Conservation (phyloP, 768 basidiomycete species). For the Boletellus sp. region DNA sequence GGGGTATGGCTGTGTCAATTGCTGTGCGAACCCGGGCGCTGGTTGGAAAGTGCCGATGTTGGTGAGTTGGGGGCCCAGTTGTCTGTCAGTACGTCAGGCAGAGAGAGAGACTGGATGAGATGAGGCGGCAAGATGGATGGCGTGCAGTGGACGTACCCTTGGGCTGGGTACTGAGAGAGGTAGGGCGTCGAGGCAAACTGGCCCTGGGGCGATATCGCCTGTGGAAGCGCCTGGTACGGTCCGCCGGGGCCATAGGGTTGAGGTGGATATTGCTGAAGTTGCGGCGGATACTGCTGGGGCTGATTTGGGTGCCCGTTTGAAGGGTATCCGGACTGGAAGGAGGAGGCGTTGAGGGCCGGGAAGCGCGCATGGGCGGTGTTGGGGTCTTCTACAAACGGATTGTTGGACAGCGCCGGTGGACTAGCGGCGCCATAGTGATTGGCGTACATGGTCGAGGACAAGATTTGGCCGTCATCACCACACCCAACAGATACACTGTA, state of each 20-base stretch:
- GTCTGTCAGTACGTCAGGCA: slow-evolving; percentile 14
- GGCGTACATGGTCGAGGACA: slow-evolving; percentile 35
- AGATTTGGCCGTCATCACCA: background rate
- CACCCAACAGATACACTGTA: slow-evolving; percentile 6
- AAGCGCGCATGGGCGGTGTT: slow-evolving; percentile 50
- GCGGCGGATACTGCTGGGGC: slow-evolving; percentile 35
- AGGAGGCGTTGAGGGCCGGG: slow-evolving; percentile 52
- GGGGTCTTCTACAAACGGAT: slow-evolving; percentile 63
- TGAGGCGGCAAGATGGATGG: background rate
- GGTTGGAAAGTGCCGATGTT: slow-evolving; percentile 42
- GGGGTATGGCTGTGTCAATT: slow-evolving; percentile 34
- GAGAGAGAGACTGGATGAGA: background rate
- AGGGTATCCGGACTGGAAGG: slow-evolving; percentile 14
- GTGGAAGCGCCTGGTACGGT: slow-evolving; percentile 18
- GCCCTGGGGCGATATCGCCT: slow-evolving; percentile 16
- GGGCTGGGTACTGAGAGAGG: slow-evolving; percentile 22
- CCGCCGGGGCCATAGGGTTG: slow-evolving; percentile 9
- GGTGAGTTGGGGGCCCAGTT: slow-evolving; percentile 31
- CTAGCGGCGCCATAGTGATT: slow-evolving; percentile 35
- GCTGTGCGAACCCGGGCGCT: slow-evolving; percentile 55
- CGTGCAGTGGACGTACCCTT: slow-evolving; percentile 14
- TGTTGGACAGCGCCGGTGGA: slow-evolving; percentile 45
- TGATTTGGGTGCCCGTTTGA: slow-evolving; percentile 25
- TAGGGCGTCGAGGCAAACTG: slow-evolving; percentile 23
- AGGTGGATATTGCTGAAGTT: slow-evolving; percentile 33